phyloP scores from a whole-genome alignment of 306 rosid species.

The Senna tora region DNA sequence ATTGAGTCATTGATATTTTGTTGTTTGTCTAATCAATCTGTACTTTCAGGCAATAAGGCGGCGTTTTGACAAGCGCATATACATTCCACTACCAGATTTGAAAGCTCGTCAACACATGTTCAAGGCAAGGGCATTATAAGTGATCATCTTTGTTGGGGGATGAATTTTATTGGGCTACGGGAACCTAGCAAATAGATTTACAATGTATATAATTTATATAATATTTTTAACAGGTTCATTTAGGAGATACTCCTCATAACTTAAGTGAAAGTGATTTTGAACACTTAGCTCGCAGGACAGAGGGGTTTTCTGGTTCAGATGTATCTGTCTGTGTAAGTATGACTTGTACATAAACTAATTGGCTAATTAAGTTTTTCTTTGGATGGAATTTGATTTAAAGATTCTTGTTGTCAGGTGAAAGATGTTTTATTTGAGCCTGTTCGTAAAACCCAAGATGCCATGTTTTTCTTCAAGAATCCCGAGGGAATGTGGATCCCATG shows the following conservation, averaged over 20 bases:
- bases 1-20: constrained; percentile 21
- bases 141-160: constrained; percentile 23
- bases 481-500: constrained; percentile 88
- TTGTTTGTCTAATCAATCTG: constrained; percentile 41
- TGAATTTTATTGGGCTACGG: constrained; percentile 31
- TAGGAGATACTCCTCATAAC: constrained; percentile 98
- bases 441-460: constrained; percentile 99
- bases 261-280: constrained; percentile 88
- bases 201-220: constrained; percentile 11
- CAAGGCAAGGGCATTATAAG: constrained; percentile 61
- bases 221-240: constrained; percentile 76
- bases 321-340: constrained; percentile 88
- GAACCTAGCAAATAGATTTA: constrained; percentile 29
- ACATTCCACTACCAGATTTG: constrained; percentile 94
- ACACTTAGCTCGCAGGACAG: constrained; percentile 78
- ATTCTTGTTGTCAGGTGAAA: constrained; percentile 68
- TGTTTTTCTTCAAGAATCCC: constrained; percentile 75
- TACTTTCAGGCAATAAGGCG: constrained; percentile 90
- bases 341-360: constrained; percentile 19
- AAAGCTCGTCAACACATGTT: constrained; percentile 99
- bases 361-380: constrained; percentile 5
- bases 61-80: constrained; percentile 97
- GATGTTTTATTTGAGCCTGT: constrained; percentile 98
- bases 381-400: constrained; percentile 22
- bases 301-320: constrained; percentile 98